Percentiles rank a stretch among this genome's conserved stretches.
phyloP scores from a whole-genome alignment of 495 filamentous ascomycete species.

The Tuber microsphaerosporum region DNA sequence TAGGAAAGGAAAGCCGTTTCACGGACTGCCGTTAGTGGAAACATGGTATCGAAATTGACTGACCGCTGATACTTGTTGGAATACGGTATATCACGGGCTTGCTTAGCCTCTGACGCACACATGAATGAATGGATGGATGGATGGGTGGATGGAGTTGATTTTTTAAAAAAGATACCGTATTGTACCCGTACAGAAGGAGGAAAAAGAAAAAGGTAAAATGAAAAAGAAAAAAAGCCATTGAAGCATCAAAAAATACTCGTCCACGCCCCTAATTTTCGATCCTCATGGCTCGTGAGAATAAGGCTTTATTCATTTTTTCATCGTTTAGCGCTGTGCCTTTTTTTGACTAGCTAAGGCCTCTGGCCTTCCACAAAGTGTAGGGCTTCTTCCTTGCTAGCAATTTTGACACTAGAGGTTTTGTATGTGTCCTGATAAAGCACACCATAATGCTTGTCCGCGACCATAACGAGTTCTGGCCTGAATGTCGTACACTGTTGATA shows the following conservation, averaged over 20 bases:
- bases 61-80: not conserved
- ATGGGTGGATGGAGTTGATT: not conserved
- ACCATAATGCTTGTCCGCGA: constrained; percentile 96
- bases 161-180: constrained; percentile 3
- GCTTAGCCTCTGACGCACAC: not conserved
- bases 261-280: not conserved
- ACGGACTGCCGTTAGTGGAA: constrained; percentile 1
- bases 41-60: constrained; percentile 2
- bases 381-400: constrained; percentile 77
- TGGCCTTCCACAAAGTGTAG: constrained; percentile 84
- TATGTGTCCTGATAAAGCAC: constrained; percentile 70
- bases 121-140: constrained; percentile 2
- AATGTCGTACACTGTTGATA: constrained; percentile 69
- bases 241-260: not conserved
- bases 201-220: constrained; percentile 1
- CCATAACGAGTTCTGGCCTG: constrained; percentile 88
- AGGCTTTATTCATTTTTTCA: not conserved
- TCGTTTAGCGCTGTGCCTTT: not conserved
- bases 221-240: not conserved
- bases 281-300: not conserved
- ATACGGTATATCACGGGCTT: not conserved
- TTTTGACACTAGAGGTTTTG: constrained; percentile 86
- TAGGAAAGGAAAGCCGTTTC: constrained; percentile 1
- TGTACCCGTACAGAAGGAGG: not conserved
- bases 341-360: constrained; percentile 14